These are phyloP conservation scores for Evansstolkia leycettana DNA, from an alignment of 495 filamentous ascomycete species.

Conservation along the genomic window DNA sequence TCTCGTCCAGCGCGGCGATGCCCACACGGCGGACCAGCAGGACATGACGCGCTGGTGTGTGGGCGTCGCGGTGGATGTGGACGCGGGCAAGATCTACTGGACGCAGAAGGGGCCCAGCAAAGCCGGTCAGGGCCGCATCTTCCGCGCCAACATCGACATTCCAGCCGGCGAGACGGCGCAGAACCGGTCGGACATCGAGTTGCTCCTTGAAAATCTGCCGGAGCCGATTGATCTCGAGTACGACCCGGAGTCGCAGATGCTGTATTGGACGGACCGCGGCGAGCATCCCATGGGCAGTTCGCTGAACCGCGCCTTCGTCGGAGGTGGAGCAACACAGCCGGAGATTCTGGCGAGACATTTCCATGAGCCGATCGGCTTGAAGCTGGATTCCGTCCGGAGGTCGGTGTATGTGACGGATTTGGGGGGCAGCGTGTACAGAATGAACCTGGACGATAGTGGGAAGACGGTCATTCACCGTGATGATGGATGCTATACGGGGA, in stretches of 20 bases:
- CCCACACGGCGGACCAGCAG: conserved; percentile 4
- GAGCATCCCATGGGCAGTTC: conserved; percentile 30
- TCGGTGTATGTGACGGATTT: conserved; percentile 36
- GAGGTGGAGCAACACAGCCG: no score
- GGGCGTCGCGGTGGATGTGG: conserved; percentile 30
- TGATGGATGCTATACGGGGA: no score
- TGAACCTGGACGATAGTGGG: conserved; percentile 26
- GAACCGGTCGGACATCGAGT: conserved; percentile 27
- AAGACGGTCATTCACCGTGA: conserved; percentile 15
- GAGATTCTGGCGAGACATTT: conserved; percentile 24
- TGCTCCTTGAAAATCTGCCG: conserved; percentile 28
- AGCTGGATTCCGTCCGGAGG: conserved; percentile 25
- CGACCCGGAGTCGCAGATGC: conserved; percentile 18
- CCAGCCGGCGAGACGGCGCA: conserved; percentile 15
- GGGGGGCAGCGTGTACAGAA: conserved; percentile 33
- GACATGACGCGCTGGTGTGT: conserved; percentile 39
- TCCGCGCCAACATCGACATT: conserved; percentile 28
- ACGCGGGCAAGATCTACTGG: conserved; percentile 37
- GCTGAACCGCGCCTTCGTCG: conserved; percentile 10
- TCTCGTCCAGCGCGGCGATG: conserved; percentile 23
- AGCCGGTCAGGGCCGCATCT: conserved; percentile 30
- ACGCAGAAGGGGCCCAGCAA: conserved; percentile 44
- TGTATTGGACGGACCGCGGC: conserved; percentile 47
- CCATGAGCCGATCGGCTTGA: conserved; percentile 39
- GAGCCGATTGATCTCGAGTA: conserved; percentile 45